phyloP scores from a whole-genome alignment of 2,329 filamentous ascomycete species.

The Sclerotinia trifoliorum region DNA sequence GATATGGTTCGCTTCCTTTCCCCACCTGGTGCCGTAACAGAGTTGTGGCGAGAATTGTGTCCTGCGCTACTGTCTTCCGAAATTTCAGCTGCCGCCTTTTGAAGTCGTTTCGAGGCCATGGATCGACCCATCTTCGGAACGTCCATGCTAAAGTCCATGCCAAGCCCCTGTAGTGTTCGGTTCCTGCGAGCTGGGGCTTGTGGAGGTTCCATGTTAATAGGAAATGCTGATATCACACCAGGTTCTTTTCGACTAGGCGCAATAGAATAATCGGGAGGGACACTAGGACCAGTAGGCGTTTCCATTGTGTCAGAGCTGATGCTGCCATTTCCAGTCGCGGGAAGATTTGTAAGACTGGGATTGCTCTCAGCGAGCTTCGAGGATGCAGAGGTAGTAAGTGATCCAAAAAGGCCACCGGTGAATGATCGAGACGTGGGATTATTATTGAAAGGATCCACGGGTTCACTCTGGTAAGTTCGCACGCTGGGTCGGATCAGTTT shows the following conservation, averaged over 20 bases:
- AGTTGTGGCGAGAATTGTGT: conserved; percentile 29
- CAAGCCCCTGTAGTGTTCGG: conserved; percentile 38
- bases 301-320: conserved; percentile 57
- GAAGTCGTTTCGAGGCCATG: conserved; percentile 38
- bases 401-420: conserved; percentile 38
- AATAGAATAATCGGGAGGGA: conserved; percentile 41
- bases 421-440: conserved; percentile 33
- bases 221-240: conserved; percentile 34
- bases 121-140: conserved; percentile 41
- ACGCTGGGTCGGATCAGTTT: conserved; percentile 25
- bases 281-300: conserved; percentile 57
- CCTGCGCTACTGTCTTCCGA: conserved; percentile 32
- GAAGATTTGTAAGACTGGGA: conserved; percentile 40
- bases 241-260: conserved; percentile 36
- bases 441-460: conserved; percentile 41
- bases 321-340: conserved; percentile 36
- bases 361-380: conserved; percentile 42
- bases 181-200: conserved; percentile 47
- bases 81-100: conserved; percentile 35
- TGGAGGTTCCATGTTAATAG: conserved; percentile 44
- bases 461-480: conserved; percentile 32
- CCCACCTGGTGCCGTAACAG: conserved; percentile 40
- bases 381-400: conserved; percentile 32
- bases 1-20: conserved; percentile 92
- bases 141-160: conserved; percentile 40